A percentile compares a stretch with the other conserved stretches of the same genome.
Conservation (phyloP, 208 protist species). For the Wallacemonas rigidus region DNA sequence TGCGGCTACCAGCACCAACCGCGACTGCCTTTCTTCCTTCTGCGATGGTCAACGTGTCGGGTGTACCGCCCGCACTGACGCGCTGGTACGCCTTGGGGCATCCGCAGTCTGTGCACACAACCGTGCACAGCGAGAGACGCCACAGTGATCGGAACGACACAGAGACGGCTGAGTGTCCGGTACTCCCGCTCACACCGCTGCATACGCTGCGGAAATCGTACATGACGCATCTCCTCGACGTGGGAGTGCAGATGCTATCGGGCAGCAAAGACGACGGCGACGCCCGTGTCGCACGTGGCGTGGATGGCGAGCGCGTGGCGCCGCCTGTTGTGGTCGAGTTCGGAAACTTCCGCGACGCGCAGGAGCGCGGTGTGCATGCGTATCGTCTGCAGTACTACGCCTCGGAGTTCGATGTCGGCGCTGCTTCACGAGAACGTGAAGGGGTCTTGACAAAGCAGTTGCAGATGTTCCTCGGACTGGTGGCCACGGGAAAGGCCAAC, state of each 20-base stretch:
- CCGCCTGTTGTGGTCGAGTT: constrained; percentile 21
- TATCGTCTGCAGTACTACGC: constrained; percentile 29
- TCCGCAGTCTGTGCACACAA: neutral
- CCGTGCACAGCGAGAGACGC: too few relatives aligned
- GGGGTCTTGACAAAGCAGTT: neutral
- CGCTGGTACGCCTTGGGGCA: neutral
- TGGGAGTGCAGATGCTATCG: constrained; percentile 1
- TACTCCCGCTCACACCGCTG: neutral
- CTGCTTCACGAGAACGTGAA: neutral
- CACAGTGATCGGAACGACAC: too few relatives aligned
- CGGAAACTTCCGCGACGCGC: constrained; percentile 6
- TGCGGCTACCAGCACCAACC: constrained; percentile 1
- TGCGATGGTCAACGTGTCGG: neutral
- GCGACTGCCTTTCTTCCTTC: neutral
- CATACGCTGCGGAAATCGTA: neutral
- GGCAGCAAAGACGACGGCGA: neutral
- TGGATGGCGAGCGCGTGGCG: neutral
- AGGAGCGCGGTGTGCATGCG: constrained; percentile 19
- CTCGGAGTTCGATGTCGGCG: neutral
- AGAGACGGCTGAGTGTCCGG: neutral
- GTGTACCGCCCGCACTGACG: neutral
- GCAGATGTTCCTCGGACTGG: constrained; percentile 1
- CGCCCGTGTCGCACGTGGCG: neutral
- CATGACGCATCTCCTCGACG: constrained; percentile 4
- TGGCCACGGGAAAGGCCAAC: neutral